Evolutionary conservation across 345 rosid species (phyloP).

Genomic region (Draba incana): DNA sequence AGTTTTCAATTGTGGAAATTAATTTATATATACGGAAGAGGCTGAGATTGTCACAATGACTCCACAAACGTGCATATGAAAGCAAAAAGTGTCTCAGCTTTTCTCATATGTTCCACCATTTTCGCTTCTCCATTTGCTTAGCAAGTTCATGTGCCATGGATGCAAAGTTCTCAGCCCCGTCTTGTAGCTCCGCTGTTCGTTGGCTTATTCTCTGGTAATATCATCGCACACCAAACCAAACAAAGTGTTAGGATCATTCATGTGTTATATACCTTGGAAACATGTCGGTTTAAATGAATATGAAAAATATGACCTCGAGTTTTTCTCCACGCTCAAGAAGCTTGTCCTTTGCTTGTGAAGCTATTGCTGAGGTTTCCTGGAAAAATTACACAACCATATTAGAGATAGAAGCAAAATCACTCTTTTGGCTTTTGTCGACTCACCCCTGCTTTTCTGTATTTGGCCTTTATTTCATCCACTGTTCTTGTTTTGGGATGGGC

Average conservation of each 20-base stretch:
- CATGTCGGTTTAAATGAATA: constrained; percentile 9
- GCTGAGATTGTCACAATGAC: constrained; percentile 23
- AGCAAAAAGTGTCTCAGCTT: constrained; percentile 18
- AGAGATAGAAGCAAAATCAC: constrained; percentile 15
- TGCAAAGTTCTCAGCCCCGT: constrained; percentile 77
- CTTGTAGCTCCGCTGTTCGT: constrained; percentile 78
- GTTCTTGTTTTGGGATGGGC: constrained; percentile 69
- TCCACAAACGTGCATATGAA: not conserved
- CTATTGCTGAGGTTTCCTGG: constrained; percentile 75
- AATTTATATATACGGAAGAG: constrained; percentile 32
- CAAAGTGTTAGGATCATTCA: constrained; percentile 20
- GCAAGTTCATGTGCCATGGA: constrained; percentile 77
- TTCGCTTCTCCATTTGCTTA: constrained; percentile 82
- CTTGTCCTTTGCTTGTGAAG: constrained; percentile 74
- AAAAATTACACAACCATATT: constrained; percentile 30
- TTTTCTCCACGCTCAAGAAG: constrained; percentile 77
- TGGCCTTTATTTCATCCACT: constrained; percentile 81
- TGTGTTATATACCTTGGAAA: not conserved
- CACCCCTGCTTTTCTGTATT: constrained; percentile 73
- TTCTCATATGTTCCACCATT: constrained; percentile 80
- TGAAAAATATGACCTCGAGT: constrained; percentile 56
- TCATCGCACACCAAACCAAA: not conserved
- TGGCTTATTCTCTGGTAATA: constrained; percentile 58
- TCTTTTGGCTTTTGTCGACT: constrained; percentile 18
- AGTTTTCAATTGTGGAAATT: constrained; percentile 22